phyloP scores from a whole-genome alignment of 371 early-diverging fungal genomes.

The Mortierella sp. region DNA sequence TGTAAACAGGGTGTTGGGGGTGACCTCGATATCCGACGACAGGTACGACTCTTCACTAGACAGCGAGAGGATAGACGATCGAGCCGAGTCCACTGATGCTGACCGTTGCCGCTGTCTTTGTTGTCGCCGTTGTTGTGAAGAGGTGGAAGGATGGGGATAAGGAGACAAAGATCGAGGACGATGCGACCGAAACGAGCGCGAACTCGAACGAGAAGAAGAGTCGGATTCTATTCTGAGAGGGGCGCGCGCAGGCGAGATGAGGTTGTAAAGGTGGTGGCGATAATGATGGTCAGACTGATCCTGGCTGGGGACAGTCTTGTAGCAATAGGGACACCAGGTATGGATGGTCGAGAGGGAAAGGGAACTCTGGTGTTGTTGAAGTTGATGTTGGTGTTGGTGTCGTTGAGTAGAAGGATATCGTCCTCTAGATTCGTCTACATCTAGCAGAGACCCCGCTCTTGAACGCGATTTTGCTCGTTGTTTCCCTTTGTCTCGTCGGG shows the following conservation, averaged over 20 bases:
- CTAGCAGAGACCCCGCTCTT: not conserved
- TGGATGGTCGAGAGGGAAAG: slow-evolving; percentile 35
- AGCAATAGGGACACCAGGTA: slow-evolving; percentile 42
- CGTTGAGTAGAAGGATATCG: not conserved
- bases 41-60: not conserved
- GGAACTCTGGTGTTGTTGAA: slow-evolving; percentile 10
- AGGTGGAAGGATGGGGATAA: too few relatives aligned
- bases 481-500: not conserved
- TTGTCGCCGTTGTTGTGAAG: not conserved
- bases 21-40: slow-evolving; percentile 9
- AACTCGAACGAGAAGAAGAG: slow-evolving; percentile 15
- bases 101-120: not conserved
- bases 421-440: not conserved
- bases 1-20: slow-evolving; percentile 3
- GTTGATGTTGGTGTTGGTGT: not conserved
- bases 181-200: not conserved
- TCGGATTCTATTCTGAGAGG: slow-evolving; percentile 19
- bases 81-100: not conserved
- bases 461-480: not conserved
- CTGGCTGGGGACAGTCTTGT: slow-evolving; percentile 14
- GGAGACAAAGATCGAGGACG: not conserved
- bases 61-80: not conserved
- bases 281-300: slow-evolving; percentile 17
- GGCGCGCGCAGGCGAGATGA: slow-evolving; percentile 21
- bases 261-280: slow-evolving; percentile 8